Base-by-base conservation (phyloP, 768 basidiomycete genomes). In the Auriscalpium vulgare region DNA sequence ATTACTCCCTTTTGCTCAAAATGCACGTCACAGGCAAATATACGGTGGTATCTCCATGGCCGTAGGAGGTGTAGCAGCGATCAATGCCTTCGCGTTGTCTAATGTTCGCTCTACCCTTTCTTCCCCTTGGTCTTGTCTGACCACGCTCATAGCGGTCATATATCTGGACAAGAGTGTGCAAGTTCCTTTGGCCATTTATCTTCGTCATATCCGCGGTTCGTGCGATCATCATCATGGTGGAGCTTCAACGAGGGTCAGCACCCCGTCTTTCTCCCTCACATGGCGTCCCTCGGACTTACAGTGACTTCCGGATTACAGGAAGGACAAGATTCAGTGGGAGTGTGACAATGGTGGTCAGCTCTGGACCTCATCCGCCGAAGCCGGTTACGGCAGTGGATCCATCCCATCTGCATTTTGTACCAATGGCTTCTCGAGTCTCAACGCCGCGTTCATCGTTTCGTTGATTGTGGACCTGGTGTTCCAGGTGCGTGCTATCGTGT, bases 281-380 rank as follows among this genome's bases (percentile, higher is more conserved):
- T 37, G 40, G 43, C 53, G 51, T 53, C 55, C 46, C 56, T 8
- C 46, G 11, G 38, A 43, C 47, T 23, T 37, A 46, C 58, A 37
- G 34, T 37, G 40, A 54, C 56, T 59, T 55, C 50, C 53, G 53
- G 29, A 44, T 50, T 50, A 55, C 68, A 87, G 85, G 57, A 78
- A 84, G 68, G 76, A 80, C 71, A 82, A 87, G 61, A 83, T 88
- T 59, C 62, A 72, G 37, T 88, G 86, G 85, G 84, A 86, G 70
- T 88, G 86, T 66, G 74, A 78, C 62, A 81, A 88, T 59, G 87
- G 85, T 16, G 84, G 85, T 4, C 79, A 83, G 62, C 72, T 83
- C 16, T 85, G 81, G 81, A 70, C 75, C 8, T 71, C 68, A 49
- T 72, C 78, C 19, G 73, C 68, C 51, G 72, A 67, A 13, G 70